Base-by-base conservation (phyloP, 192 early-diverging fungal genomes). In the Backusella tarrabulga region DNA sequence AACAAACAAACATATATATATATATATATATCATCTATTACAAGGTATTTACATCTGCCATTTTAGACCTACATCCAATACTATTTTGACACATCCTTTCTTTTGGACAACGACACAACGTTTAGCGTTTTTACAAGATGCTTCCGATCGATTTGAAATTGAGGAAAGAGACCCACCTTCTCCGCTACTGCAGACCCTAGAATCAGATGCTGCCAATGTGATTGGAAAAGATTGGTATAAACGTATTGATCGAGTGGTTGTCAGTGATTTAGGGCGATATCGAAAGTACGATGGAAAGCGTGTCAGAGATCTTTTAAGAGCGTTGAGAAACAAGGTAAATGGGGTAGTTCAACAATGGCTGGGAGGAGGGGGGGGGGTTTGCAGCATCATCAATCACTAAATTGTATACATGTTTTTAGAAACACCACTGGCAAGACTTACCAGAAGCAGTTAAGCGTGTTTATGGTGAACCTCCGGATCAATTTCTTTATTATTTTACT, bases 361-460 rank as follows among this genome's bases (percentile, higher is more conserved):
- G 32, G 32, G 29, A 0, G 29, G 29, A 1, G 26, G 26, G 29
- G 1, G 29, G 29, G 29, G 26, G 26, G 9, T 23, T 26, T 9
- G 23, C 29, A 14, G 6, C n/a, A 15, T 17, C 26, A 60, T 38
- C 50, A 21, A 21, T 54, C 42, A 36, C 29, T 34, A 21, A 32
- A 52, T 21, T 3, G 73, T 29, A 35, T 73, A 0, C 60, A 17
- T 63, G 23, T 42, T 3, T 21, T 34, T 80, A 95, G 93, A 98
- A 98, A 92, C 95, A 97, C 78, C 97, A 99, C 80, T 99, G 95
- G 82, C 96, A 97, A 80, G 97, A 99, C 81, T 84, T 98, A 74
- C 90, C 95, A 5, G 80, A 83, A 36, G 85, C 90, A 77, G 92
- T 95, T 21, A 91, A 95, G 76, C 85, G 88, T 46, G 84, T 92